Evolutionary conservation across 352 stramenopile genomes (phyloP), one percentile per base, ranked within the genome.

Genomic region (Phytophthora pisi): DNA sequence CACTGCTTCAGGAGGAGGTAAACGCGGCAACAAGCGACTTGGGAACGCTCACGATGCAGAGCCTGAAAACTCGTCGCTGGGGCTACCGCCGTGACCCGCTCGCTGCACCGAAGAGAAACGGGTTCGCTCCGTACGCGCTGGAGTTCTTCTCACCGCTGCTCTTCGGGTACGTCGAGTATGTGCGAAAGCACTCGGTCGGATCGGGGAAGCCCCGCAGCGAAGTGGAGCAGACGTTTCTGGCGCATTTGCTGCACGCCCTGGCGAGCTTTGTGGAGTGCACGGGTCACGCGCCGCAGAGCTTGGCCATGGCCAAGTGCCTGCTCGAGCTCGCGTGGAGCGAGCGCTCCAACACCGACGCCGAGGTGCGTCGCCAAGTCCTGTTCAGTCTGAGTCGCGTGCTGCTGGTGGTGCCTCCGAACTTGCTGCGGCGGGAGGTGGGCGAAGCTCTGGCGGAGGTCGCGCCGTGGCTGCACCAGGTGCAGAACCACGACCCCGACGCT

Each of bases 131-230:
- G 1, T 69, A 89, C 20, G 82, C 82, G 4, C 56, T 91, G 24
- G 54, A 58, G 20, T 94, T 94, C 60, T 94, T 94, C 63, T 90
- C 81, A n/a, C 84, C 86, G 15, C 45, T 94, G 43, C 52, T 94
- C 4, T 90, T 91, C 50, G 84, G 86, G 2, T 94, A 91, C 62
- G 63, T 88, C 20, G 68, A 88, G 50, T 94, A 87, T 55, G 58
- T 78, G 28, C 78, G 68, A 5, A 61, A 74, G 26, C 67, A 86
- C 53, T 68, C 68, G n/a, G 43, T 28, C 13, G 53, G 18, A 20
- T 16, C 71, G 26, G 71, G 43, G 16, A 69, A 74, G 45, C 36
- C 67, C 4, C 54, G 77, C 45, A 84, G 64, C 16, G 85, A 93
- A 34, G 54, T 94, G 3, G 86, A 94, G 46, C 74, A 84, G 50